phyloP scores from a whole-genome alignment of 1,139 yeast species.

The Kurtzmaniella natalensis region DNA sequence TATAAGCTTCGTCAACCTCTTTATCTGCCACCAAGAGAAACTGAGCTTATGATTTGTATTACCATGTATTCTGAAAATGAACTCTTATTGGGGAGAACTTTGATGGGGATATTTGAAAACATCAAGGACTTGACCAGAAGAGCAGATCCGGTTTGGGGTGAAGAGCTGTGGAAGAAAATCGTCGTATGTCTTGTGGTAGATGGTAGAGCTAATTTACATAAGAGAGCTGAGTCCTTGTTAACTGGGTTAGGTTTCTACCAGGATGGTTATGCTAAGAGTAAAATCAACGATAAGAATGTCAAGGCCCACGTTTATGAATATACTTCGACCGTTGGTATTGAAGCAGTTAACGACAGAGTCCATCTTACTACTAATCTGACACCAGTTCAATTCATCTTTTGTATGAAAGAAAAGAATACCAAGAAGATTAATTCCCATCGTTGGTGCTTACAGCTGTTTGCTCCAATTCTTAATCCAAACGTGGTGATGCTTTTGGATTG shows the following conservation, averaged over 20 bases:
- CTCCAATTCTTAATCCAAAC: slow-evolving; percentile 64
- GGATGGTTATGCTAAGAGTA: slow-evolving; percentile 78
- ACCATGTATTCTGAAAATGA: slow-evolving; percentile 85
- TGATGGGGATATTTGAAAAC: slow-evolving; percentile 74
- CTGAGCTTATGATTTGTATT: slow-evolving; percentile 70
- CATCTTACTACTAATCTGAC: slow-evolving; percentile 56
- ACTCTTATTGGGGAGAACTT: slow-evolving; percentile 62
- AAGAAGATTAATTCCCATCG: slow-evolving; percentile 79
- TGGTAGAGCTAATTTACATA: slow-evolving; percentile 67
- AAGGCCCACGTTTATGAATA: slow-evolving; percentile 75
- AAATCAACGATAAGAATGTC: slow-evolving; percentile 66
- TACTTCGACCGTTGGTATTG: slow-evolving; percentile 74
- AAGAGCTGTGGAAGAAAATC: slow-evolving; percentile 74
- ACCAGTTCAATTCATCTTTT: slow-evolving; percentile 73
- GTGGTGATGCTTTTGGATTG: slow-evolving; percentile 73
- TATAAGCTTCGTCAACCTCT: slow-evolving; percentile 66
- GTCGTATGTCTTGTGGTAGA: slow-evolving; percentile 74
- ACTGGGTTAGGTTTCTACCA: slow-evolving; percentile 76
- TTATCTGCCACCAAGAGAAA: slow-evolving; percentile 61
- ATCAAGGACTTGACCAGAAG: slow-evolving; percentile 57
- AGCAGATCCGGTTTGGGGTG: slow-evolving; percentile 70
- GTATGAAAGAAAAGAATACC: slow-evolving; percentile 71
- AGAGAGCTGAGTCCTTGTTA: slow-evolving; percentile 58
- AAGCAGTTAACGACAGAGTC: slow-evolving; percentile 51
- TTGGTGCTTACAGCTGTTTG: slow-evolving; percentile 82